These are phyloP conservation scores for Axilococcus clingmanii DNA, from an alignment of 139 green algal species.

Conservation along the genomic window DNA sequence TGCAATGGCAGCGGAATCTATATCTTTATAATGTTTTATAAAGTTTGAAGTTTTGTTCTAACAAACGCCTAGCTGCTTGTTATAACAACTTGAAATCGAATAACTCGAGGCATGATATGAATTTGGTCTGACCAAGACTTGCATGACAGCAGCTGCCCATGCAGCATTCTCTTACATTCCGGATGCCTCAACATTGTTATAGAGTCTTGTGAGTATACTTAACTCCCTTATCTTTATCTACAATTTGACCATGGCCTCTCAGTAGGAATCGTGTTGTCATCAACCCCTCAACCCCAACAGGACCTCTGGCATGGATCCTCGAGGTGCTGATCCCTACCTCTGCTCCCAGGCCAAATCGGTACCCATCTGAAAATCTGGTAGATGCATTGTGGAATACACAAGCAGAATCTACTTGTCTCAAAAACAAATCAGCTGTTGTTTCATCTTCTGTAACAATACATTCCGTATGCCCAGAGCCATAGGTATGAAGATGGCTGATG, in stretches of 20 bases:
- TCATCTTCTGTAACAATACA: constrained; percentile 60
- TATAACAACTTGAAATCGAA: too few relatives aligned
- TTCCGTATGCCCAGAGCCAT: constrained; percentile 82
- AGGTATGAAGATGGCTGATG: constrained; percentile 86
- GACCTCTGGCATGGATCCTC: constrained; percentile 93
- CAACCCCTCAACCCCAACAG: constrained; percentile 96
- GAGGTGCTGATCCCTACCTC: constrained; percentile 96
- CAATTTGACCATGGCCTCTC: constrained; percentile 70
- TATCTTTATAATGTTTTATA: too few relatives aligned
- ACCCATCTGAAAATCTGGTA: constrained; percentile 93
- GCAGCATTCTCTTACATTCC: too few relatives aligned
- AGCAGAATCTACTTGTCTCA: constrained; percentile 79
- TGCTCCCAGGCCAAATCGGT: constrained; percentile 87
- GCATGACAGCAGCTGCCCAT: too few relatives aligned
- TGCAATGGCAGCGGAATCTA: too few relatives aligned
- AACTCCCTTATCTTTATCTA: constrained; percentile 86
- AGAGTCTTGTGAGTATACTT: constrained; percentile 78
- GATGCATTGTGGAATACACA: constrained; percentile 94
- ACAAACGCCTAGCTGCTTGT: too few relatives aligned
- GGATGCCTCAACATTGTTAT: too few relatives aligned
- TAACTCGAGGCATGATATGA: too few relatives aligned
- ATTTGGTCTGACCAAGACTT: too few relatives aligned
- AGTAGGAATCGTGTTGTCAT: constrained; percentile 90
- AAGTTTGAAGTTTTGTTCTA: too few relatives aligned
- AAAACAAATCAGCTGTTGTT: constrained; percentile 67